phyloP scores from a whole-genome alignment of 2,329 filamentous ascomycete species.

The Stylonectria norvegica region DNA sequence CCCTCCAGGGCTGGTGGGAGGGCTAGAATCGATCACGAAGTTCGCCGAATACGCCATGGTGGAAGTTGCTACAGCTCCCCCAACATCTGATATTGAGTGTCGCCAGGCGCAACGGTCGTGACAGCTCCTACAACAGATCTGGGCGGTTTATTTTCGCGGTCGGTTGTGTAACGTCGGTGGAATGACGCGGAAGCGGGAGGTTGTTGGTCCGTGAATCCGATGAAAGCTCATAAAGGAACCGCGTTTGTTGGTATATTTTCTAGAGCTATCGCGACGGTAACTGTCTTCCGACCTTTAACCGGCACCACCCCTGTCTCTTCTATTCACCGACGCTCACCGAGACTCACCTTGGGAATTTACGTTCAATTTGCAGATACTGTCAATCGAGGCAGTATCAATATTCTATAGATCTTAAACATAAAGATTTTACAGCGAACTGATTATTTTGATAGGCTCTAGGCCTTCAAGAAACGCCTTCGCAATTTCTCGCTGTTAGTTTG shows the following conservation, averaged over 20 bases:
- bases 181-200: slow-evolving; percentile 11
- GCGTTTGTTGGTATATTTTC: slow-evolving; percentile 26
- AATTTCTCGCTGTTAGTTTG: no score
- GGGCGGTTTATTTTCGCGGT: no score
- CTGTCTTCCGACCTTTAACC: slow-evolving; percentile 23
- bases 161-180: slow-evolving; percentile 7
- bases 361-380: no score
- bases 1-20: slow-evolving; percentile 38
- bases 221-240: slow-evolving; percentile 21
- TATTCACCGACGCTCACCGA: slow-evolving; percentile 4
- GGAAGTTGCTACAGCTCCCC: slow-evolving; percentile 18
- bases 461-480: no score
- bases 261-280: slow-evolving; percentile 28
- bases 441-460: no score
- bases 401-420: no score
- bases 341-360: no score
- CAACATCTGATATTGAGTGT: no score
- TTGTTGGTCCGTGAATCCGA: slow-evolving; percentile 15
- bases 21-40: slow-evolving; percentile 43
- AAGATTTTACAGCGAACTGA: no score
- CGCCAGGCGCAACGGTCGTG: no score
- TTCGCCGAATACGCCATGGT: slow-evolving; percentile 42
- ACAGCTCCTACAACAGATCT: no score
- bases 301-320: slow-evolving; percentile 9
- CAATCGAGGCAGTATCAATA: no score